Percentiles rank a stretch among this genome's conserved stretches.
Evolutionary conservation across 495 filamentous ascomycete genomes (phyloP).

Genomic region (Viridothelium virens): DNA sequence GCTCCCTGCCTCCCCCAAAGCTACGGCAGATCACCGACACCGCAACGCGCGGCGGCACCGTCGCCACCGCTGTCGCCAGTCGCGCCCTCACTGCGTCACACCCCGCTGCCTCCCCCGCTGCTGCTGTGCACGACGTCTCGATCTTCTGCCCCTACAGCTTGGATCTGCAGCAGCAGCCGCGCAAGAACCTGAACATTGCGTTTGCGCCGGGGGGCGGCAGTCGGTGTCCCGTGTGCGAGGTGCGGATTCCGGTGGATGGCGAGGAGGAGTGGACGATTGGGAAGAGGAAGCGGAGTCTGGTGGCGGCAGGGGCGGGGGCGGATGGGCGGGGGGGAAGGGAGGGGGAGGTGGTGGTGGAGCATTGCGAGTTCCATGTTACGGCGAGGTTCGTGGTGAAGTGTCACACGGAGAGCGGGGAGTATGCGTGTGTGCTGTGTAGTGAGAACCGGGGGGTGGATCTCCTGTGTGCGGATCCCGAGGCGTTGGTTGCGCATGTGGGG

Average conservation of each 20-base stretch:
- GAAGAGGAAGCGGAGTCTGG: slow-evolving; percentile 21
- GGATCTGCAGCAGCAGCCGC: slow-evolving; percentile 25
- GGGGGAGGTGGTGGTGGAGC: slow-evolving; percentile 20
- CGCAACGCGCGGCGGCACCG: neutral
- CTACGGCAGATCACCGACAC: neutral
- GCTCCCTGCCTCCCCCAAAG: slow-evolving; percentile 9
- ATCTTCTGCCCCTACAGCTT: slow-evolving; percentile 32
- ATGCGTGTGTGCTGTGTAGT: slow-evolving; percentile 31
- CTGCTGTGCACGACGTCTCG: neutral
- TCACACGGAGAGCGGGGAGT: slow-evolving; percentile 29
- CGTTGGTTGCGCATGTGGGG: slow-evolving; percentile 28
- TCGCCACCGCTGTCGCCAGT: slow-evolving; percentile 9
- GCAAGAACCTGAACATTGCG: slow-evolving; percentile 21
- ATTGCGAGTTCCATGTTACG: slow-evolving; percentile 22
- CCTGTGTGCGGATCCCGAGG: slow-evolving; percentile 19
- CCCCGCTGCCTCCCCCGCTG: slow-evolving; percentile 12
- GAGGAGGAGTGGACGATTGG: slow-evolving; percentile 29
- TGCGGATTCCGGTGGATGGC: slow-evolving; percentile 16
- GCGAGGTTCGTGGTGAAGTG: slow-evolving; percentile 31
- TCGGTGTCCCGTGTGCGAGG: slow-evolving; percentile 24
- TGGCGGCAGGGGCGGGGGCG: neutral
- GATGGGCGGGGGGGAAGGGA: neutral
- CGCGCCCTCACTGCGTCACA: neutral
- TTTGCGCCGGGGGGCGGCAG: slow-evolving; percentile 24
- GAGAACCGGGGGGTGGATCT: slow-evolving; percentile 24